Evolutionary conservation across 202 grass and related monocot species (phyloP).

Genomic region (Carex arenaria): DNA sequence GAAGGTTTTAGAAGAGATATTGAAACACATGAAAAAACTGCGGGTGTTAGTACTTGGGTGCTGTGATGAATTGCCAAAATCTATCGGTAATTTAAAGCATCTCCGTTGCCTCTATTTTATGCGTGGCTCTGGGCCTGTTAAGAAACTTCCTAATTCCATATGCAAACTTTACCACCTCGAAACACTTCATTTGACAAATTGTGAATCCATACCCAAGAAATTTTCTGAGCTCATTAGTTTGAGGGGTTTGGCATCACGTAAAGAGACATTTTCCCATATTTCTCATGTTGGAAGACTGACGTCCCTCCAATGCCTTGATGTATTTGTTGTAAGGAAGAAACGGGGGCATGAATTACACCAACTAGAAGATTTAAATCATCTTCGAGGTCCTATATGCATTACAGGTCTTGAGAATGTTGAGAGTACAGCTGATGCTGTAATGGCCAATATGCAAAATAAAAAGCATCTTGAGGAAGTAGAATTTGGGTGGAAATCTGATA

Average conservation of each 20-base stretch:
- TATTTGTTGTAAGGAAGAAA: background rate
- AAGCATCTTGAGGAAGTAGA: background rate
- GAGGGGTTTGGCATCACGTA: background rate
- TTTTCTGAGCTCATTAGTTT: background rate
- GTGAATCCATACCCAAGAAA: background rate
- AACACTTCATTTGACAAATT: rapidly evolving
- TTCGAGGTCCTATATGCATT: constrained; percentile 1
- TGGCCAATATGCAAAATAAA: background rate
- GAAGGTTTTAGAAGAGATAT: background rate
- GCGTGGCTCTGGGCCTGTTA: too few relatives aligned
- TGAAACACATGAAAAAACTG: background rate
- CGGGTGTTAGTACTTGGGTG: background rate
- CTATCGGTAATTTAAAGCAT: constrained; percentile 10
- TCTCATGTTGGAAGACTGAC: background rate
- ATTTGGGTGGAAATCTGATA: background rate
- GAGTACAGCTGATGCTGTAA: constrained; percentile 12
- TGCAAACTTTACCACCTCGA: background rate
- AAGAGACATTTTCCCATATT: background rate
- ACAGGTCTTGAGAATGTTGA: background rate
- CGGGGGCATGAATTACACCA: background rate
- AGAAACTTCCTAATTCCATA: background rate
- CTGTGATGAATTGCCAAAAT: constrained; percentile 1
- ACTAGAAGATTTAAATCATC: constrained; percentile 18
- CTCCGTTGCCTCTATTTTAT: background rate
- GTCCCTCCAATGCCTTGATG: background rate